Evolutionary conservation across 805 yeast genomes (phyloP).

Genomic region (Naumovozyma baii): DNA sequence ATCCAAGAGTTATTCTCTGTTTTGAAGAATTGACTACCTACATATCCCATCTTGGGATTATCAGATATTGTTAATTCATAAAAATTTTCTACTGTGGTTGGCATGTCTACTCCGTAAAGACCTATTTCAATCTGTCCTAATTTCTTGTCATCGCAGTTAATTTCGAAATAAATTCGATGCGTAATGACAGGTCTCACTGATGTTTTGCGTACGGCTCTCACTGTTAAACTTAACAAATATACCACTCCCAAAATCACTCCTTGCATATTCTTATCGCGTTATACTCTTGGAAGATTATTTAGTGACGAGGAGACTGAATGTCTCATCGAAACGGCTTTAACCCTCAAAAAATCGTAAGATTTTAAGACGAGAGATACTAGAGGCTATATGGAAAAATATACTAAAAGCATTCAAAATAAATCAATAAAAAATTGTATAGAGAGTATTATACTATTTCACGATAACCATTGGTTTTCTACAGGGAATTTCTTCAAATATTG

Average conservation of each 20-base stretch:
- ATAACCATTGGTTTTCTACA: background rate
- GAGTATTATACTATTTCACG: too few species aligned
- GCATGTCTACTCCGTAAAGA: slow-evolving; percentile 76
- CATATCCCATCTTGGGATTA: slow-evolving; percentile 76
- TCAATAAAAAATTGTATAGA: too few species aligned
- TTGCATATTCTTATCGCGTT: background rate
- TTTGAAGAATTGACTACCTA: slow-evolving; percentile 82
- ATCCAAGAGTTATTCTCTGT: slow-evolving; percentile 93
- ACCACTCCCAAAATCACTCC: background rate
- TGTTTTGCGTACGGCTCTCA: background rate
- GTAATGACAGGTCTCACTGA: slow-evolving; percentile 4
- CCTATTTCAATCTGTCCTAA: slow-evolving; percentile 76
- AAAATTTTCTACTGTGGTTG: slow-evolving; percentile 90
- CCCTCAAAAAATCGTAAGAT: too few species aligned
- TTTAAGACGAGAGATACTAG: too few species aligned
- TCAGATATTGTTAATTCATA: slow-evolving; percentile 87
- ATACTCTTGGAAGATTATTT: background rate
- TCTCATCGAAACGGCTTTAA: too few species aligned
- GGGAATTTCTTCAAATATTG: slow-evolving; percentile 11
- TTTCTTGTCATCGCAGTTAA: slow-evolving; percentile 58
- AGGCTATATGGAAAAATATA: too few species aligned
- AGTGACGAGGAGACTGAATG: too few species aligned
- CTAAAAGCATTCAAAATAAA: too few species aligned
- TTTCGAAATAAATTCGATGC: slow-evolving; percentile 60
- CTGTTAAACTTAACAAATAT: background rate